Conservation (phyloP, 2,329 filamentous ascomycete genomes). For the Beauveria rudraprayagi region DNA sequence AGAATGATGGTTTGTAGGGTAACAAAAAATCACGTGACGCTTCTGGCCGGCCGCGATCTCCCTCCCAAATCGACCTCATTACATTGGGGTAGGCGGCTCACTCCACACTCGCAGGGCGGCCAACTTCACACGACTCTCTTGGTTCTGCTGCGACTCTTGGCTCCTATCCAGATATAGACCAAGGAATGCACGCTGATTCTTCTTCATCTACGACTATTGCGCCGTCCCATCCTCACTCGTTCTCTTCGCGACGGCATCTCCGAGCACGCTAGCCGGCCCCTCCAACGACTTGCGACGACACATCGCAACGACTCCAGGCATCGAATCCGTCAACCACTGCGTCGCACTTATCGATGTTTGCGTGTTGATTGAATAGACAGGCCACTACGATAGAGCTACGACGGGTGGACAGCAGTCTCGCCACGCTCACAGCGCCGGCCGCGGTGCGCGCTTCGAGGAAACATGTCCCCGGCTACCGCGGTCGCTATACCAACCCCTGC, state of each 20-base stretch:
- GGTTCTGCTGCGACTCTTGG: not conserved
- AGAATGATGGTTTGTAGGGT: not conserved
- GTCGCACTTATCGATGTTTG: slow-evolving; percentile 4
- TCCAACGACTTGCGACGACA: slow-evolving; percentile 3
- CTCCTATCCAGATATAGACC: not conserved
- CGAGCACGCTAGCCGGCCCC: slow-evolving; percentile 1
- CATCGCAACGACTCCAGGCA: slow-evolving; percentile 4
- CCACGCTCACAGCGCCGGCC: slow-evolving; percentile 8
- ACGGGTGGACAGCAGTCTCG: slow-evolving; percentile 7
- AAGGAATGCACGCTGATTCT: not conserved
- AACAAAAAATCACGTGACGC: slow-evolving; percentile 1
- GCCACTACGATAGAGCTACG: slow-evolving; percentile 2
- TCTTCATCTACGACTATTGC: not conserved
- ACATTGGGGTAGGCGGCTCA: slow-evolving; percentile 11
- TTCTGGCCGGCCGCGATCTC: not conserved
- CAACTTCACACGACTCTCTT: slow-evolving; percentile 4
- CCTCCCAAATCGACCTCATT: not conserved
- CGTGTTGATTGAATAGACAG: slow-evolving; percentile 1
- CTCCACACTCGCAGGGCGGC: slow-evolving; percentile 12
- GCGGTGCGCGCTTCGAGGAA: slow-evolving; percentile 20
- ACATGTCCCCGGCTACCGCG: slow-evolving; percentile 50
- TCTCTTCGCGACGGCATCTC: slow-evolving; percentile 4
- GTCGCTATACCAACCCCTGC: slow-evolving; percentile 34
- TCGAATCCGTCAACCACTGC: not conserved
- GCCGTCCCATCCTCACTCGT: not conserved